Conservation (phyloP, 2,329 filamentous ascomycete genomes). For the Pseudocercospora eumusae region DNA sequence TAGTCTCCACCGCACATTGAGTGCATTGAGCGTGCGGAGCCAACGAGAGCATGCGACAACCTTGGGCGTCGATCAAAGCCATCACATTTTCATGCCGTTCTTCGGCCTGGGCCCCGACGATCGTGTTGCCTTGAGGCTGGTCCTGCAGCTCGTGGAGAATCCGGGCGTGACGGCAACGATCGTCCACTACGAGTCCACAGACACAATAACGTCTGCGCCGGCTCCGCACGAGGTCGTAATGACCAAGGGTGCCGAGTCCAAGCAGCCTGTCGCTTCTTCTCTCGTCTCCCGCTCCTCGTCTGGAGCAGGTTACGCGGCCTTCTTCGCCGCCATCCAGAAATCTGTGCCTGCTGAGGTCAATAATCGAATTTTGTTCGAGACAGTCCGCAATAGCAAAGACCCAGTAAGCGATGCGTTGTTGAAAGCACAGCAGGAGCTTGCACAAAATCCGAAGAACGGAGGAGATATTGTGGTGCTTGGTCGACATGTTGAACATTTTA, state of each 20-base stretch:
- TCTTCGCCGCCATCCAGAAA: conserved; percentile 60
- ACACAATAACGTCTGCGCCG: conserved; percentile 11
- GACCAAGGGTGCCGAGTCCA: conserved; percentile 20
- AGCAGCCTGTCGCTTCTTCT: conserved; percentile 17
- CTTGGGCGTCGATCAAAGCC: conserved; percentile 67
- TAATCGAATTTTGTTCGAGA: conserved; percentile 61
- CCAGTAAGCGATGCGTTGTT: conserved; percentile 53
- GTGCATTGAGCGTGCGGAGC: conserved; percentile 62
- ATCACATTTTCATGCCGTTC: conserved; percentile 85
- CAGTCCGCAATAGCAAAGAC: conserved; percentile 43
- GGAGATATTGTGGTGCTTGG: conserved; percentile 72
- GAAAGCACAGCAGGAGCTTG: conserved; percentile 61
- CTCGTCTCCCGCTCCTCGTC: neutral
- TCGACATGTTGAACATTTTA: conserved; percentile 46
- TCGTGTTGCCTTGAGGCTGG: conserved; percentile 72
- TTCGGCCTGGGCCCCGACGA: conserved; percentile 78
- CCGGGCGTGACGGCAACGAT: conserved; percentile 76
- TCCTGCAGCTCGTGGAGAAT: conserved; percentile 81
- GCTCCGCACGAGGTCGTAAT: conserved; percentile 20
- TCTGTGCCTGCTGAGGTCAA: conserved; percentile 56
- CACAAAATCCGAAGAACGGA: conserved; percentile 62
- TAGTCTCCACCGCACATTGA: conserved; percentile 53
- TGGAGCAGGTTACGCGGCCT: conserved; percentile 48
- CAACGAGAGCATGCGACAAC: conserved; percentile 56
- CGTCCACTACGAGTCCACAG: conserved; percentile 56